These are phyloP conservation scores for Kalanchoe fedtschenkoi DNA, from an alignment of 164 flowering plant genomes.

Conservation along the genomic window DNA sequence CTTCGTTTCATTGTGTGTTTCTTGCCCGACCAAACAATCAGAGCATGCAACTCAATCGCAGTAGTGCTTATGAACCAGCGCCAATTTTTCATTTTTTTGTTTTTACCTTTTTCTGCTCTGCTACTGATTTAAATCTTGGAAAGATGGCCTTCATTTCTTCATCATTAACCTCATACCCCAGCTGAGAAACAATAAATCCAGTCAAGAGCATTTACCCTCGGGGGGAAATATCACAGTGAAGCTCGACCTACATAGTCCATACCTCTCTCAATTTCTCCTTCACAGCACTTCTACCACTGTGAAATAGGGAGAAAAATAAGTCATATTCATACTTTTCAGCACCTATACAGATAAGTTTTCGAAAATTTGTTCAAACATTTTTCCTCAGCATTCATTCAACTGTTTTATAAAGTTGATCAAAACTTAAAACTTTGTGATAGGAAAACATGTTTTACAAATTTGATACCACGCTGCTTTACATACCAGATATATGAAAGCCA, in stretches of 20 bases:
- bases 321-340: not conserved
- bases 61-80: no score
- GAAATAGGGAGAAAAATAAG: not conserved
- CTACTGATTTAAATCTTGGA: slow-evolving; percentile 90
- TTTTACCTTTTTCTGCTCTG: slow-evolving; percentile 93
- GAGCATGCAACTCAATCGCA: no score
- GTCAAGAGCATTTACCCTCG: not conserved
- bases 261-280: slow-evolving; percentile 69
- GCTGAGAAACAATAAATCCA: slow-evolving; percentile 43
- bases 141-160: slow-evolving; percentile 71
- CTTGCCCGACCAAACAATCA: no score
- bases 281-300: slow-evolving; percentile 94
- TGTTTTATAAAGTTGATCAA: no score
- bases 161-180: slow-evolving; percentile 68
- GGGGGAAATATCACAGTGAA: not conserved
- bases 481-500: slow-evolving; percentile 74
- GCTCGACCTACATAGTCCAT: not conserved
- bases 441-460: no score
- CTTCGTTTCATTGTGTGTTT: no score
- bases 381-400: no score
- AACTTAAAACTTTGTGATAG: no score
- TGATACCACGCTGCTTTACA: no score
- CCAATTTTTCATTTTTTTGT: no score
- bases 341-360: no score
- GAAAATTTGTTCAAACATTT: no score